Evolutionary conservation across 2,329 filamentous ascomycete genomes (phyloP), one percentile per base, ranked within the genome.

Genomic region (Alternaria incomplexa): DNA sequence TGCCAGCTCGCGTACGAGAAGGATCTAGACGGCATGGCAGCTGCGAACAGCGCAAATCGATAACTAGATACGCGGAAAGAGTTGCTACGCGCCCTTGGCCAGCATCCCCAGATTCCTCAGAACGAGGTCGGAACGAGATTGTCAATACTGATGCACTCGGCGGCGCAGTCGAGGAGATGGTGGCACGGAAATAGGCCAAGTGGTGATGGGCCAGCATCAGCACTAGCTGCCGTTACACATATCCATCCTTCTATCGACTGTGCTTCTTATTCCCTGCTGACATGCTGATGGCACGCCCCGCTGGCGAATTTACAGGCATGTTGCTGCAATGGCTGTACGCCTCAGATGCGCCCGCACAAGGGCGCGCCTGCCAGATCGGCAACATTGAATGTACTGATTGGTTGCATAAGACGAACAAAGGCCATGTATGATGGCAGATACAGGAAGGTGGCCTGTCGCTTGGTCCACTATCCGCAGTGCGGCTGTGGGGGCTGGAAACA

Each of bases 401-500:
- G 59, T 22, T 26, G 36, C 51, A 43, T 32, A 30, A 12, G 54
- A 40, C 44, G 36, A 62, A 58, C 55, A 53, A 57, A 53, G 54
- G 48, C 44, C 15, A 44, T 43, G 28, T 48, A 48, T 40, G 30
- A 23, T 58, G 47, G 48, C 47, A 44, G 48, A 57, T 45, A 46
- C 23, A 53, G 45, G 40, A 36, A 23, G 55, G 22, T 62, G 60
- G 43, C 56, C 48, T 62, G 58, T 61, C 32, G 45, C 58, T 45
- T 44, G 36, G 52, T 36, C 32, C 20, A 46, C 30, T 50, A 45
- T 13, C 23, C 46, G 46, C 46, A 48, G 15, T 58, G 60, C 56
- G 55, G 60, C 55, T 59, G 43, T 58, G 11, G 40, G 58, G 60
- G 60, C 55, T 59, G 55, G 54, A 22, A 45, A 47, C 52, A 32